A percentile compares a stretch with the other conserved stretches of the same genome.
These are phyloP conservation scores for Fusarium algeriense DNA, from an alignment of 2,329 filamentous ascomycete genomes.

Conservation along the genomic window DNA sequence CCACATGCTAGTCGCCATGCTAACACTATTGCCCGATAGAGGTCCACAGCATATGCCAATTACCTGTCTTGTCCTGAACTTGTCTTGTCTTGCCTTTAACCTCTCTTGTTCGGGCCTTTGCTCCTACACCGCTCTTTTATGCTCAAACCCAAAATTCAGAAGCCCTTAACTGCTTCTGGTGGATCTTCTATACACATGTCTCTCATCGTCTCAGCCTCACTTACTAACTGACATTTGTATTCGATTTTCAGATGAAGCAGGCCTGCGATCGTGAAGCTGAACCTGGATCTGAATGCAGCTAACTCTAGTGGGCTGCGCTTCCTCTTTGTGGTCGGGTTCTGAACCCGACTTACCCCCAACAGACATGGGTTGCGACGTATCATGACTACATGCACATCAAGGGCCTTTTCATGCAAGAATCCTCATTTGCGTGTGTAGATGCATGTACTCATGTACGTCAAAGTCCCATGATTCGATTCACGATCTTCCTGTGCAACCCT, in stretches of 20 bases:
- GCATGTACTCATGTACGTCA: slow-evolving; percentile 37
- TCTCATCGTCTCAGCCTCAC: slow-evolving; percentile 29
- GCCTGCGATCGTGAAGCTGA: slow-evolving; percentile 20
- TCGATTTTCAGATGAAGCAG: slow-evolving; percentile 24
- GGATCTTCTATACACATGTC: slow-evolving; percentile 36
- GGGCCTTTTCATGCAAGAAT: slow-evolving; percentile 43
- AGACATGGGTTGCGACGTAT: slow-evolving; percentile 45
- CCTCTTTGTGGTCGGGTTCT: slow-evolving; percentile 27
- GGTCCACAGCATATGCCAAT: slow-evolving; percentile 35
- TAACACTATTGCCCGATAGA: slow-evolving; percentile 10
- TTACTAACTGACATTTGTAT: slow-evolving; percentile 18
- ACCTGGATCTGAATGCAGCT: slow-evolving; percentile 28
- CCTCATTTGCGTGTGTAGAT: slow-evolving; percentile 42
- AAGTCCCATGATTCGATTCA: slow-evolving; percentile 35
- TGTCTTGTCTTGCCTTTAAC: slow-evolving; percentile 39
- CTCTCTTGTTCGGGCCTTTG: slow-evolving; percentile 36
- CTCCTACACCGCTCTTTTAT: slow-evolving; percentile 47
- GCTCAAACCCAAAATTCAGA: slow-evolving; percentile 38
- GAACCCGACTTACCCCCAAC: slow-evolving; percentile 36
- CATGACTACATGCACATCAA: slow-evolving; percentile 46
- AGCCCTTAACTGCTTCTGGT: slow-evolving; percentile 31
- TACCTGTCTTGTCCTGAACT: slow-evolving; percentile 39
- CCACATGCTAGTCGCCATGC: slow-evolving; percentile 37
- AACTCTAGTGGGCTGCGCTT: slow-evolving; percentile 32
- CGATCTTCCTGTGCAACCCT: slow-evolving; percentile 37